Conservation (phyloP, 345 rosid genomes). For the Bruguiera parviflora region DNA sequence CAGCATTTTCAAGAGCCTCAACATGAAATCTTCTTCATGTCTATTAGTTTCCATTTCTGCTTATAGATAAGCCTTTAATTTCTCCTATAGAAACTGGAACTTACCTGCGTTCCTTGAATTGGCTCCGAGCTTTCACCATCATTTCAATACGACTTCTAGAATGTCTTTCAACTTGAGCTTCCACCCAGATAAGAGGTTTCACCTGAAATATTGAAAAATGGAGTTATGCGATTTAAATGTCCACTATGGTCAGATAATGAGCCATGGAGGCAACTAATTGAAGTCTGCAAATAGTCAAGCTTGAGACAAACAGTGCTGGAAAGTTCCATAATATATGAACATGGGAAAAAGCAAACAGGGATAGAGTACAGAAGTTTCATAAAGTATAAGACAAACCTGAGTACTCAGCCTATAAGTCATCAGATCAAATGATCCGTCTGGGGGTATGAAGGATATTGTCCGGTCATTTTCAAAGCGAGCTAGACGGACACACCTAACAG, state of each 20-base stretch:
- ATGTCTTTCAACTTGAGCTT: constrained; percentile 86
- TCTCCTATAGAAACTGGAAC: background rate
- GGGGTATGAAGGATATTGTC: constrained; percentile 94
- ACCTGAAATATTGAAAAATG: constrained; percentile 43
- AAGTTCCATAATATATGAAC: background rate
- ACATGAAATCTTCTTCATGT: background rate
- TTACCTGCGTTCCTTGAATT: constrained; percentile 93
- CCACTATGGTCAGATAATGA: too few species aligned
- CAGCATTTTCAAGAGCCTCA: background rate
- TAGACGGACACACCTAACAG: constrained; percentile 78
- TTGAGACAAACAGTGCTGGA: too few species aligned
- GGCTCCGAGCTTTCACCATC: constrained; percentile 86
- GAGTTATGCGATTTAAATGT: background rate
- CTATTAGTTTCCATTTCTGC: background rate
- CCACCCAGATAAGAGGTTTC: constrained; percentile 93
- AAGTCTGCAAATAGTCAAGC: too few species aligned
- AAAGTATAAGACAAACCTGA: constrained; percentile 46
- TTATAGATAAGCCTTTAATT: background rate
- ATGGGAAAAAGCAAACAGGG: background rate
- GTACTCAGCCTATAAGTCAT: constrained; percentile 97
- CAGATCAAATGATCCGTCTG: constrained; percentile 95
- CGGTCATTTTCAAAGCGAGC: constrained; percentile 96
- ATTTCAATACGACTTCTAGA: constrained; percentile 91
- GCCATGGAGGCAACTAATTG: too few species aligned
- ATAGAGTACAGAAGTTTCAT: background rate